Conservation (phyloP, 2,329 filamentous ascomycete genomes). For the Geosmithia putterillii region DNA sequence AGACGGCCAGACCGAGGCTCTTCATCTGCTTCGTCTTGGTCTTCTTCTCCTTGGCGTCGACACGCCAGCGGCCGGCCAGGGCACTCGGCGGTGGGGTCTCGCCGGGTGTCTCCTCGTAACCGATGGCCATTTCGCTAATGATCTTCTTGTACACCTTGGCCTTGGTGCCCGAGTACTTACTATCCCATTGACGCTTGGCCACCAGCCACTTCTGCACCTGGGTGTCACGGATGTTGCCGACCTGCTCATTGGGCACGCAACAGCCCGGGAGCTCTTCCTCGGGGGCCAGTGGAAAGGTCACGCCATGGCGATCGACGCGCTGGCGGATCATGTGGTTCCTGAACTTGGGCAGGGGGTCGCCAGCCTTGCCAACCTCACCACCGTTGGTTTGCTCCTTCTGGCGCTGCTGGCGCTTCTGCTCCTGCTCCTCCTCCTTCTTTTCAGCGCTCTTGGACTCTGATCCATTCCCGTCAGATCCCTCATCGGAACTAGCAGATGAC, state of each 20-base stretch:
- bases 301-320: slow-evolving; percentile 66
- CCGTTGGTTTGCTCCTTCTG: slow-evolving; percentile 6
- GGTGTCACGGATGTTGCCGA: slow-evolving; percentile 69
- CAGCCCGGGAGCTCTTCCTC: slow-evolving; percentile 53
- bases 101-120: slow-evolving; percentile 58
- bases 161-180: slow-evolving; percentile 56
- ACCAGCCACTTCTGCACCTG: slow-evolving; percentile 77
- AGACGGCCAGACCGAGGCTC: slow-evolving; percentile 69
- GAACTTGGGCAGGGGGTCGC: slow-evolving; percentile 72
- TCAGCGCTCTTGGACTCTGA: slow-evolving; percentile 1
- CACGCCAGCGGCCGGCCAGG: slow-evolving; percentile 56
- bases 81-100: slow-evolving; percentile 78
- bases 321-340: slow-evolving; percentile 86
- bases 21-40: slow-evolving; percentile 38
- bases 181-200: slow-evolving; percentile 62
- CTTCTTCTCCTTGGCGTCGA: slow-evolving; percentile 23
- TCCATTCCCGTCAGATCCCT: not conserved
- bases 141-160: slow-evolving; percentile 61
- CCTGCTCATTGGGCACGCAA: slow-evolving; percentile 45
- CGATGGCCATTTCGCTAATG: slow-evolving; percentile 57
- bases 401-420: slow-evolving; percentile 5
- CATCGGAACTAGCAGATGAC: slow-evolving; percentile 9
- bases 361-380: slow-evolving; percentile 64
- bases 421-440: slow-evolving; percentile 3
- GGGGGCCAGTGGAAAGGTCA: slow-evolving; percentile 54